Evolutionary conservation across 2,329 filamentous ascomycete species (phyloP).

Genomic region (Phialophora tarda): DNA sequence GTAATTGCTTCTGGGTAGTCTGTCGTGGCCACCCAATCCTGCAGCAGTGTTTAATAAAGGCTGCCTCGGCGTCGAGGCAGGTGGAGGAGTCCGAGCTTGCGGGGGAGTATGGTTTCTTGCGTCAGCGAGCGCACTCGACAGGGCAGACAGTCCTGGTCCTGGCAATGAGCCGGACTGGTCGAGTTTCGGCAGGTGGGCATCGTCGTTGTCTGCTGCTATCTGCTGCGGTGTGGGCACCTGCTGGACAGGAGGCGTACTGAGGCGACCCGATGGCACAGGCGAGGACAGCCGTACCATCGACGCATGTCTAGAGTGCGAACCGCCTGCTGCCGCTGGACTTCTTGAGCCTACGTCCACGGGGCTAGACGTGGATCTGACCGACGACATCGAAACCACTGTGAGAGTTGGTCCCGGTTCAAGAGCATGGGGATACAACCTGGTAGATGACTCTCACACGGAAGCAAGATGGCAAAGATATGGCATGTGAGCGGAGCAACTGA

Average conservation of each 20-base stretch:
- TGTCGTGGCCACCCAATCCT: constrained; percentile 55
- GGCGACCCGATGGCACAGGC: constrained; percentile 57
- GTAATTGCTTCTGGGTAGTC: constrained; percentile 72
- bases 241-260: constrained; percentile 55
- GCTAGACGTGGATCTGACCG: constrained; percentile 27
- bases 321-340: constrained; percentile 40
- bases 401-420: neutral
- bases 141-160: constrained; percentile 82
- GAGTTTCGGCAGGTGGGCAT: constrained; percentile 66
- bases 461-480: constrained; percentile 6
- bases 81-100: constrained; percentile 53
- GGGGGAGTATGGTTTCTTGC: constrained; percentile 64
- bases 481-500: constrained; percentile 18
- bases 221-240: constrained; percentile 59
- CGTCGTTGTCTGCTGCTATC: constrained; percentile 52
- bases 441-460: constrained; percentile 1
- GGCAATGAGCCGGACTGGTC: constrained; percentile 64
- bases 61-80: constrained; percentile 24
- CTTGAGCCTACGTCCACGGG: constrained; percentile 34
- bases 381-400: constrained; percentile 20
- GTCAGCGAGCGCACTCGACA: constrained; percentile 83
- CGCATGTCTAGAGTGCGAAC: constrained; percentile 55
- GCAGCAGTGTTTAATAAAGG: constrained; percentile 59
- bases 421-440: neutral
- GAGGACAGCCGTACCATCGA: constrained; percentile 63